Percentiles rank a stretch among this genome's conserved stretches.
phyloP scores from a whole-genome alignment of 768 basidiomycete genomes.

The Boletus pseudo-olivaceus region DNA sequence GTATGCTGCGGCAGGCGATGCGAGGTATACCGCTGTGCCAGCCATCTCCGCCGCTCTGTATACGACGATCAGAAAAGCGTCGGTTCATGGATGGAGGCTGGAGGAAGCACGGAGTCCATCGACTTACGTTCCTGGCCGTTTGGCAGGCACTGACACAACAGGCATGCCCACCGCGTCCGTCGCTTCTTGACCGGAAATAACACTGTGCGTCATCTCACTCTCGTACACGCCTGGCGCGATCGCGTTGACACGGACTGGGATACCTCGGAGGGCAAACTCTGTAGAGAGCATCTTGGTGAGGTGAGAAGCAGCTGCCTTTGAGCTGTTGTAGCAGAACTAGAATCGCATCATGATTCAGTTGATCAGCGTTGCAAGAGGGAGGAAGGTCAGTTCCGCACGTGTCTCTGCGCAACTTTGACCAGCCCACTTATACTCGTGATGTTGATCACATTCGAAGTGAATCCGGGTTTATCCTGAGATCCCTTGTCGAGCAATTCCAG shows the following conservation, averaged over 20 bases:
- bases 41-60: slow-evolving; percentile 69
- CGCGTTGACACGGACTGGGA: slow-evolving; percentile 69
- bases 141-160: slow-evolving; percentile 57
- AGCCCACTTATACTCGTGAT: slow-evolving; percentile 76
- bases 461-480: slow-evolving; percentile 52
- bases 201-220: slow-evolving; percentile 68
- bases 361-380: neutral
- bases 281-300: slow-evolving; percentile 76
- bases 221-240: slow-evolving; percentile 75
- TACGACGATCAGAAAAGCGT: slow-evolving; percentile 3
- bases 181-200: slow-evolving; percentile 43
- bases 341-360: neutral
- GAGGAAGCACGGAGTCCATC: neutral
- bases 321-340: slow-evolving; percentile 79
- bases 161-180: slow-evolving; percentile 57
- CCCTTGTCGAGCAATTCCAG: slow-evolving; percentile 73
- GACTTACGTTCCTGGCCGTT: slow-evolving; percentile 66
- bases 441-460: slow-evolving; percentile 68
- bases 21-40: slow-evolving; percentile 73
- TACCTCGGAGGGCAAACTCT: slow-evolving; percentile 65
- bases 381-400: slow-evolving; percentile 48
- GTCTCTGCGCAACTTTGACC: slow-evolving; percentile 67
- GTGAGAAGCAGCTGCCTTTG: slow-evolving; percentile 75
- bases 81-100: neutral
- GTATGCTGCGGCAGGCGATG: slow-evolving; percentile 68